Conservation (phyloP, 176 grass and related monocot genomes). For the Microstegium vimineum region DNA sequence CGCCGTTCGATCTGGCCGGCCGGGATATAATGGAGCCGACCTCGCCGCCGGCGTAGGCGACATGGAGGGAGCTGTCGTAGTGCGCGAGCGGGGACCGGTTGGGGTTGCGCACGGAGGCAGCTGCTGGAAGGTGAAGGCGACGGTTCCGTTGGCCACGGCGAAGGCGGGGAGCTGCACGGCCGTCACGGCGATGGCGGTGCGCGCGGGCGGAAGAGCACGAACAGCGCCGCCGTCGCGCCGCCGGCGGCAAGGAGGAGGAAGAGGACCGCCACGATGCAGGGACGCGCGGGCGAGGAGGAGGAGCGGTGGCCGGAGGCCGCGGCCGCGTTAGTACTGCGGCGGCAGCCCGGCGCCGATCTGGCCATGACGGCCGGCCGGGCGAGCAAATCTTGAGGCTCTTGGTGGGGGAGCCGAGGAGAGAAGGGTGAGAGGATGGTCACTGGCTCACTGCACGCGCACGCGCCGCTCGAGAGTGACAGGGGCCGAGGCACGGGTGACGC, state of each 20-base stretch:
- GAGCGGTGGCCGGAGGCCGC: conserved; percentile 9
- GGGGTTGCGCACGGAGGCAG: conserved; percentile 62
- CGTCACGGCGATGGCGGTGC: conserved; percentile 58
- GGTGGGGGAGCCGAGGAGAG: neutral
- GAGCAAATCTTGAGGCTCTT: neutral
- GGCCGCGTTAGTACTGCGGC: conserved; percentile 24
- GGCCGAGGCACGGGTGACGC: too few relatives aligned
- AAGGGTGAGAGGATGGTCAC: neutral
- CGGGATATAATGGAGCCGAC: too few relatives aligned
- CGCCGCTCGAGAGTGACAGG: neutral
- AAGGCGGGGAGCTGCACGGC: conserved; percentile 63
- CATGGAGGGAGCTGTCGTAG: conserved; percentile 77
- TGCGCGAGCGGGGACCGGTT: conserved; percentile 62
- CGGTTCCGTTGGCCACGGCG: conserved; percentile 54
- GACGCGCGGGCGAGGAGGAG: conserved; percentile 47
- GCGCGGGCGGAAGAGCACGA: conserved; percentile 60
- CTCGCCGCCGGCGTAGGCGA: conserved; percentile 27
- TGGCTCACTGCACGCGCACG: neutral
- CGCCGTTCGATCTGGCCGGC: too few relatives aligned
- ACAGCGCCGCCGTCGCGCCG: conserved; percentile 39
- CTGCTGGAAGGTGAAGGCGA: conserved; percentile 71
- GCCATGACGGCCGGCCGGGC: conserved; percentile 12
- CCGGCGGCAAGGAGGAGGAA: conserved; percentile 52
- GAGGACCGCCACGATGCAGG: conserved; percentile 42
- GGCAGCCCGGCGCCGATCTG: conserved; percentile 32